Conservation (phyloP, 2,329 filamentous ascomycete species). For the Immersiporthe knoxdaviesiana region DNA sequence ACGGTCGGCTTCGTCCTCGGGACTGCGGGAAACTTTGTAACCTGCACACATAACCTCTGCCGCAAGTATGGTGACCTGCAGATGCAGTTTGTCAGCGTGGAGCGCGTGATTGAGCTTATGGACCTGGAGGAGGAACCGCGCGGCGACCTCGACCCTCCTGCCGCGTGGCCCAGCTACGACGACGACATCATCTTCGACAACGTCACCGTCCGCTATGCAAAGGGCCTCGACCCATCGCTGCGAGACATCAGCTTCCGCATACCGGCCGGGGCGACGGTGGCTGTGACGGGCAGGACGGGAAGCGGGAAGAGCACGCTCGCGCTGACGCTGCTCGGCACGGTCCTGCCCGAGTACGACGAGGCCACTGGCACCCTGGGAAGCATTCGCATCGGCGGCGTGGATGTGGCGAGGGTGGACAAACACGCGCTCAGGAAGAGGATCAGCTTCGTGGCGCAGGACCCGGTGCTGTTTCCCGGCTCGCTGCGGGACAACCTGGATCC, state of each 20-base stretch:
- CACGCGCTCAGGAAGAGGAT: conserved; percentile 60
- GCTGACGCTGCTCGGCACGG: conserved; percentile 60
- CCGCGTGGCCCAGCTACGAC: conserved; percentile 73
- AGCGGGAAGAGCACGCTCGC: conserved; percentile 84
- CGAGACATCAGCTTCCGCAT: conserved; percentile 71
- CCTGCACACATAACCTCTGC: conserved; percentile 73
- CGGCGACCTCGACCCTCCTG: conserved; percentile 70
- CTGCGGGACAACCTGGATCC: conserved; percentile 71
- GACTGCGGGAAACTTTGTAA: conserved; percentile 69
- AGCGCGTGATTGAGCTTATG: conserved; percentile 81
- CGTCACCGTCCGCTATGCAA: conserved; percentile 79
- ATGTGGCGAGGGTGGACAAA: conserved; percentile 58
- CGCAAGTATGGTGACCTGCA: conserved; percentile 82
- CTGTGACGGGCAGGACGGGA: conserved; percentile 79
- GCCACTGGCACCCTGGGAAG: conserved; percentile 42
- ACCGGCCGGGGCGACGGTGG: conserved; percentile 63
- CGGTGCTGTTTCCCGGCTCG: conserved; percentile 62
- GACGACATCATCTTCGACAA: conserved; percentile 77
- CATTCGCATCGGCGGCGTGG: conserved; percentile 58
- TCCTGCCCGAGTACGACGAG: conserved; percentile 48
- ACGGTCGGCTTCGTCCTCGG: conserved; percentile 83
- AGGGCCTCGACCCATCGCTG: conserved; percentile 74
- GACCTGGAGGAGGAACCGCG: conserved; percentile 75
- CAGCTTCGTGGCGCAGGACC: conserved; percentile 67
- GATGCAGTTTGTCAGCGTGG: conserved; percentile 90